Base-by-base conservation (phyloP, 2,329 filamentous ascomycete species). In the Dothidotthia symphoricarpi region DNA sequence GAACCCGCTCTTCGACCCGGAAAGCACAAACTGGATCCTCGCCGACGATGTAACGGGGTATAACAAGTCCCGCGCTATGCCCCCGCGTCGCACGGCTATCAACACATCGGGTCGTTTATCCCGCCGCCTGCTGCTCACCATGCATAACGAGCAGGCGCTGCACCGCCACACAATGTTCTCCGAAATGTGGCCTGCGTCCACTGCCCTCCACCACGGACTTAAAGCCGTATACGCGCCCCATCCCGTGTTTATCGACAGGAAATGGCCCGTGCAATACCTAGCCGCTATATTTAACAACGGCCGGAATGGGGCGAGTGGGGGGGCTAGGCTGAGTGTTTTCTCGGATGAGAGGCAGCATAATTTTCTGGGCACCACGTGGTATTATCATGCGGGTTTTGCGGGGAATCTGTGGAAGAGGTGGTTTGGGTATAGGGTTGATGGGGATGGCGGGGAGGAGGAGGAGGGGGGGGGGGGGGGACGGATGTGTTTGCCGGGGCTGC, bases 161-260 rank as follows among this genome's bases (percentile, higher is more conserved):
- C 73, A 78, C 52, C 81, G 80, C 47, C 85, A 82, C 64, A 82
- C 74, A 64, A 88, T 83, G 83, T 89, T 86, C 61, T 80, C 78
- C 16, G 86, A 90, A 64, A 90, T 90, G 86, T 88, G 84, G 68
- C 85, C 85, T 2, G 76, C 83, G 0, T 78, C 76, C 1, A 76
- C 81, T 58, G 83, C 85, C 0, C 71, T 90, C 4, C 85, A 88
- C 51, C 85, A 87, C 56, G 85, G 86, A 1, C 73, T 88, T 55
- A 90, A 90, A 67, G 86, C 84, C 15, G 82, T 87, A 0, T 87
- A 83, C 53, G 74, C 73, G 2, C 77, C 77, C 1, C 76, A 80
- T 31, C 75, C 77, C 0, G 75, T 79, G 11, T 78, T 75, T 55
- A 72, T 78, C 22, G 77, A 80, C 53, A 73, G 75, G 3, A 67